A percentile compares a stretch with the other conserved stretches of the same genome.
Conservation (phyloP, 805 yeast genomes). For the Candida nitratophila region DNA sequence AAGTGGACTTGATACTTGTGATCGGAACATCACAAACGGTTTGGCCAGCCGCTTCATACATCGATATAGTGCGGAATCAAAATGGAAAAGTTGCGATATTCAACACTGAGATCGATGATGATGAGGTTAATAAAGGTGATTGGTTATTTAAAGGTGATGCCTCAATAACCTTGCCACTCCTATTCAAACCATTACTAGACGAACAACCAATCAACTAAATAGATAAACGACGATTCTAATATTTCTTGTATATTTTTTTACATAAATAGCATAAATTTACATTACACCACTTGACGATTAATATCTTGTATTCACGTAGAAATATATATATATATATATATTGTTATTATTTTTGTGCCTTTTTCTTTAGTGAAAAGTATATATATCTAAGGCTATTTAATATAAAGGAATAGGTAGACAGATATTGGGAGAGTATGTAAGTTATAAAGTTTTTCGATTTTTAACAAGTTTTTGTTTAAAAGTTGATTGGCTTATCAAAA, state of each 20-base stretch:
- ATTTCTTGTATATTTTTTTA: no score
- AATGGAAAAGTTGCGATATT: constrained; percentile 85
- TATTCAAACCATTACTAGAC: constrained; percentile 46
- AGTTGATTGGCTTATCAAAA: constrained; percentile 86
- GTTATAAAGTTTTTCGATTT: no score
- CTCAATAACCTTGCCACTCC: constrained; percentile 58
- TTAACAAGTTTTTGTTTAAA: no score
- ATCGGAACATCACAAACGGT: constrained; percentile 81
- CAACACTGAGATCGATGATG: constrained; percentile 57
- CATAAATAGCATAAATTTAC: no score
- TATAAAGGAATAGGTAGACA: no score
- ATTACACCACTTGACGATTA: background rate
- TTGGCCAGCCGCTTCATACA: constrained; percentile 92
- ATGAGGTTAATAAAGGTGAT: constrained; percentile 30
- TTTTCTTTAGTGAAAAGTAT: background rate
- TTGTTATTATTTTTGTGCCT: background rate
- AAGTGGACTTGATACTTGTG: constrained; percentile 69
- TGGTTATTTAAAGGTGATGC: constrained; percentile 85
- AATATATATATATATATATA: background rate
- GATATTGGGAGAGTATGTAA: no score
- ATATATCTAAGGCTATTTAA: background rate
- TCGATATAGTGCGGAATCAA: constrained; percentile 60
- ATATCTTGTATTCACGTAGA: background rate
- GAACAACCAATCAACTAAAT: no score
- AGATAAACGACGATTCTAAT: no score